Conservation (phyloP, 1,284 basidiomycete species). For the Irpex rosettiformis region DNA sequence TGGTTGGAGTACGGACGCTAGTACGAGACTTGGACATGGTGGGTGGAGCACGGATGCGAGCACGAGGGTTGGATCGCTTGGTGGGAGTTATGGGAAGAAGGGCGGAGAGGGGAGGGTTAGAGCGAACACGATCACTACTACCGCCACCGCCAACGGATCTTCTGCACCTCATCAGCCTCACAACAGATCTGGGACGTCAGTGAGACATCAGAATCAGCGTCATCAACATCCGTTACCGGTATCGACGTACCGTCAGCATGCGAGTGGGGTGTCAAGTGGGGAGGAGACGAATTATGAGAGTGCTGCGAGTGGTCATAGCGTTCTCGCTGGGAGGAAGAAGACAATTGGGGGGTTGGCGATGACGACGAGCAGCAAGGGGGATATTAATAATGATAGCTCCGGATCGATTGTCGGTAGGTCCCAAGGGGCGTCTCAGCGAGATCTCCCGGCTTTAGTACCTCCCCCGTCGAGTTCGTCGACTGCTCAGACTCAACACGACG, state of each 20-base stretch:
- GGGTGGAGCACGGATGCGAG: constrained; percentile 17
- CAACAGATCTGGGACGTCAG: background rate
- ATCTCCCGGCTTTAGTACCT: background rate
- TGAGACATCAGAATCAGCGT: background rate
- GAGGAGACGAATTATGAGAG: background rate
- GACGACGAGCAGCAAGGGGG: too few relatives aligned
- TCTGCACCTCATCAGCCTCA: background rate
- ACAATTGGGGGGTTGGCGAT: background rate
- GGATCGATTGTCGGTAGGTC: background rate
- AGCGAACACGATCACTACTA: constrained; percentile 1
- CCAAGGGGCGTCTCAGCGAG: constrained; percentile 2
- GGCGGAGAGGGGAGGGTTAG: background rate
- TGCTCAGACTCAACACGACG: constrained; percentile 1
- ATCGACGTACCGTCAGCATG: background rate
- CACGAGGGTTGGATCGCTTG: constrained; percentile 13
- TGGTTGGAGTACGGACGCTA: constrained; percentile 14
- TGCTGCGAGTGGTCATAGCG: background rate
- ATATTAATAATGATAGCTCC: background rate
- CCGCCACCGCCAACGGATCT: background rate
- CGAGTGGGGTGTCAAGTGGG: constrained; percentile 4
- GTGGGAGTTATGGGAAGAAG: background rate
- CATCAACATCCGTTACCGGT: background rate
- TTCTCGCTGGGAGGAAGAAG: background rate
- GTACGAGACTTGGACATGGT: constrained; percentile 10
- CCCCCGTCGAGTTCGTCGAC: background rate